phyloP scores from a whole-genome alignment of 106 monocot species.

The Agapanthus africanus region DNA sequence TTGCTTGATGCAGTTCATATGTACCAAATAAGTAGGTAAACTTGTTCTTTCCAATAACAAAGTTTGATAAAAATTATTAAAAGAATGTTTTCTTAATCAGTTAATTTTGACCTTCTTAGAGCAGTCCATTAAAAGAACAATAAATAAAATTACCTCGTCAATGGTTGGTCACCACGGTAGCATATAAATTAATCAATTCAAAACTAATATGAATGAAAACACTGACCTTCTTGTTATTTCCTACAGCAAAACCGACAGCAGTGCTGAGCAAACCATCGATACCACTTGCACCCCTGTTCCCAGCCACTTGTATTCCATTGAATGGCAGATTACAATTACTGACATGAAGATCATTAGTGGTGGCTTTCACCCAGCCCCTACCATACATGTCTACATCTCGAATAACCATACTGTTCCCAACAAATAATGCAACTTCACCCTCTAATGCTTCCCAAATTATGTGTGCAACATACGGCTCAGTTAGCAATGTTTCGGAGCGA shows the following conservation, averaged over 20 bases:
- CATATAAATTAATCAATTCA: neutral
- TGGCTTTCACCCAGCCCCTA: conserved; percentile 34
- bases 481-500: conserved; percentile 46
- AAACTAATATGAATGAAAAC: neutral
- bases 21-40: too few relatives aligned
- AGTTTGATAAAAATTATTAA: too few relatives aligned
- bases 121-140: neutral
- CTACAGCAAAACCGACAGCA: conserved; percentile 77
- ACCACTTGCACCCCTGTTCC: conserved; percentile 93
- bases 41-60: too few relatives aligned
- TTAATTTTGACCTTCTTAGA: neutral
- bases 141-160: neutral
- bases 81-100: too few relatives aligned
- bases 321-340: conserved; percentile 23
- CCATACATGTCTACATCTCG: conserved; percentile 90
- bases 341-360: neutral
- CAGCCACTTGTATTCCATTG: conserved; percentile 55
- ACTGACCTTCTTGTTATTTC: conserved; percentile 66
- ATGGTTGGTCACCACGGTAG: too few relatives aligned
- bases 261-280: conserved; percentile 96
- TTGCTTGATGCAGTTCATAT: too few relatives aligned
- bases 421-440: conserved; percentile 54
- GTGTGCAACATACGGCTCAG: conserved; percentile 88
- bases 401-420: conserved; percentile 97
- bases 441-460: conserved; percentile 38